Percentiles rank a stretch among this genome's conserved stretches.
These are phyloP conservation scores for Myrica gale DNA, from an alignment of 306 rosid species.

Conservation along the genomic window DNA sequence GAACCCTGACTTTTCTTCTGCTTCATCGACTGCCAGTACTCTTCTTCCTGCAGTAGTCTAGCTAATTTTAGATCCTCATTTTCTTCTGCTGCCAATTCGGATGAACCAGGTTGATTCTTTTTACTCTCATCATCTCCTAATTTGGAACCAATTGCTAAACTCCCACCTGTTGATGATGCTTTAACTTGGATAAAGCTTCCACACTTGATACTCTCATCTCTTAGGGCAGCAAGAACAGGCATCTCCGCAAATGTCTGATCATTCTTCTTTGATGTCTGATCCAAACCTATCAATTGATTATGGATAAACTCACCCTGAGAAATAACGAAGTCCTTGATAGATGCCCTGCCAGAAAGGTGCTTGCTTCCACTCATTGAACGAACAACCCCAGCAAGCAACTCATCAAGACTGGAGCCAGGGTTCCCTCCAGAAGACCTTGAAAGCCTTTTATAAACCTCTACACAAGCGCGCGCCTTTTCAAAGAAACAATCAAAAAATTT, in stretches of 20 bases:
- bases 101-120: slow-evolving; percentile 30
- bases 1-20: slow-evolving; percentile 56
- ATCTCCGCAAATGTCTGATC: slow-evolving; percentile 53
- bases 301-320: slow-evolving; percentile 84
- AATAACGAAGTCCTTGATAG: slow-evolving; percentile 65
- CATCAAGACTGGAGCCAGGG: slow-evolving; percentile 64
- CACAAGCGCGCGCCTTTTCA: slow-evolving; percentile 68
- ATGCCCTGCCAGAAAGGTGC: slow-evolving; percentile 58
- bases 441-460: slow-evolving; percentile 72
- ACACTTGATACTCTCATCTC: slow-evolving; percentile 54
- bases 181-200: slow-evolving; percentile 39
- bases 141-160: slow-evolving; percentile 51
- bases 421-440: slow-evolving; percentile 68
- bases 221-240: slow-evolving; percentile 67
- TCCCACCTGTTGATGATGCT: slow-evolving; percentile 37
- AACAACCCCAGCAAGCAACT: slow-evolving; percentile 82
- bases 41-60: slow-evolving; percentile 83
- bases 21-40: slow-evolving; percentile 66
- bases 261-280: slow-evolving; percentile 56
- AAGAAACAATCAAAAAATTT: slow-evolving; percentile 61
- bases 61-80: slow-evolving; percentile 81
- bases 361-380: slow-evolving; percentile 73
- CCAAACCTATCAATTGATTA: slow-evolving; percentile 78
- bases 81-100: slow-evolving; percentile 37
- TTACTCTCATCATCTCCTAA: slow-evolving; percentile 26